phyloP scores from a whole-genome alignment of 176 grass and related monocot genomes.

The Cenchrus americanus region DNA sequence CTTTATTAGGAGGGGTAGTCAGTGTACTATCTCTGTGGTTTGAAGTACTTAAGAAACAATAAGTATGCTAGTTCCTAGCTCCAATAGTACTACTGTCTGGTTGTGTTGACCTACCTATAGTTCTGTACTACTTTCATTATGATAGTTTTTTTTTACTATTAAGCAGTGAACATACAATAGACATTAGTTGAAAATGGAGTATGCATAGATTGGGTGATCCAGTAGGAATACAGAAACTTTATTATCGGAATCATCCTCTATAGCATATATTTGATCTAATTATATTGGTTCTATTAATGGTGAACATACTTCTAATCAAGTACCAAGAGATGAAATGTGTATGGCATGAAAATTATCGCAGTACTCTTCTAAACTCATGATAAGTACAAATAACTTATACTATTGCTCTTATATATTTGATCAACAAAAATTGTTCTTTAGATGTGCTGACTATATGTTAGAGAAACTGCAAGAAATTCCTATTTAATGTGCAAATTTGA shows the following conservation, averaged over 20 bases:
- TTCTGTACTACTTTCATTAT: background rate
- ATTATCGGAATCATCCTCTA: slow-evolving; percentile 1
- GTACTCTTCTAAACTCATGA: background rate
- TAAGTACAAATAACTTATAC: background rate
- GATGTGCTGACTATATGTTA: too few relatives aligned
- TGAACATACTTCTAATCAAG: background rate
- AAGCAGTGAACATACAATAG: background rate
- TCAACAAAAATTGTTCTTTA: too few relatives aligned
- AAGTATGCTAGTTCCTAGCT: background rate
- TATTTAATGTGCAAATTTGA: background rate
- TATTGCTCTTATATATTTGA: background rate
- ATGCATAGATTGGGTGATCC: background rate
- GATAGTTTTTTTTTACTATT: background rate
- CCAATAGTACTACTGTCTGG: too few relatives aligned
- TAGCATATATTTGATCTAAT: background rate
- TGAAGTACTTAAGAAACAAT: background rate
- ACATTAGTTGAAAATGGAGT: background rate
- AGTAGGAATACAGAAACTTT: background rate
- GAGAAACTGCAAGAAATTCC: background rate
- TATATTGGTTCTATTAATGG: background rate
- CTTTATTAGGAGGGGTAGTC: too few relatives aligned
- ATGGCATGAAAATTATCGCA: background rate
- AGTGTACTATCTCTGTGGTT: background rate
- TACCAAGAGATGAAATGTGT: background rate
- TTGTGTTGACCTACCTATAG: too few relatives aligned